Conservation (phyloP, 441 rosid genomes). For the Corymbia citriodora region DNA sequence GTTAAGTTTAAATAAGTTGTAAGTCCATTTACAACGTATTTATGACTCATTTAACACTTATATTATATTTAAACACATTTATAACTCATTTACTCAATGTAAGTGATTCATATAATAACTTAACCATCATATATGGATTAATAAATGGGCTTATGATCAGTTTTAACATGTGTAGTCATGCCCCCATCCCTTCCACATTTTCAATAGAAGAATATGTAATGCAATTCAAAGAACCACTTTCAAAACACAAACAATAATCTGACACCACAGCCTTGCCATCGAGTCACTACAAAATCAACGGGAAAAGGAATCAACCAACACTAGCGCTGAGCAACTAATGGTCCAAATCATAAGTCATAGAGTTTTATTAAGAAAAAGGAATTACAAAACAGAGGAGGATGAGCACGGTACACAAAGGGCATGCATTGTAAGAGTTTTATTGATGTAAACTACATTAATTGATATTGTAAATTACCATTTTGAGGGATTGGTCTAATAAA, state of each 20-base stretch:
- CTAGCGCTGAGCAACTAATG: neutral
- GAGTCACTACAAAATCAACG: constrained; percentile 3
- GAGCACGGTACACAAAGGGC: neutral
- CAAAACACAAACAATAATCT: neutral
- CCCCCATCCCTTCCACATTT: neutral
- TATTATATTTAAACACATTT: no score
- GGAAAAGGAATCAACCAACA: constrained; percentile 35
- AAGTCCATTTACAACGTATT: neutral
- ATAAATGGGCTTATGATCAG: no score
- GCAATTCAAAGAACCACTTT: neutral
- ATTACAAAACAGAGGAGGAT: neutral
- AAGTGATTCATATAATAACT: no score
- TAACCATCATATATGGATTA: no score
- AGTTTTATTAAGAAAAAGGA: neutral
- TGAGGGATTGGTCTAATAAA: no score
- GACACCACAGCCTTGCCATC: neutral
- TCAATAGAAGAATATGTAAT: neutral
- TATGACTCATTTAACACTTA: no score
- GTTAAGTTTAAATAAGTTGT: neutral
- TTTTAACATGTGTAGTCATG: neutral
- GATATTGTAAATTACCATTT: no score
- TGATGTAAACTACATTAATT: no score
- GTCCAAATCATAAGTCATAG: neutral
- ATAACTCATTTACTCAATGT: neutral
- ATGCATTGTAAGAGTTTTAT: no score